Evolutionary conservation across 768 basidiomycete species (phyloP).

Genomic region (Tephrocybe sp.): DNA sequence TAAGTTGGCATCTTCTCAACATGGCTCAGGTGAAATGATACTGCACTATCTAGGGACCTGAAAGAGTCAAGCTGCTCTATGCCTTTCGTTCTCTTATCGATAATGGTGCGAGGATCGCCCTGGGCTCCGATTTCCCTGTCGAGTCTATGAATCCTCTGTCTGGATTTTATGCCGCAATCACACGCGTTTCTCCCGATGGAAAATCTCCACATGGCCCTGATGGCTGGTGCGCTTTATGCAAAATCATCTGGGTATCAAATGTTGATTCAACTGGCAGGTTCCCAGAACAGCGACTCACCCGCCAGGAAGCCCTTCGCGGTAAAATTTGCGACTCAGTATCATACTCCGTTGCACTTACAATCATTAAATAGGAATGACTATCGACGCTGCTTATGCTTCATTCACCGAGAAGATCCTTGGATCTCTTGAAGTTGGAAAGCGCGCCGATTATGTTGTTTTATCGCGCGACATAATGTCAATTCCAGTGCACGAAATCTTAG

Average conservation of each 20-base stretch:
- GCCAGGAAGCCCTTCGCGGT: constrained; percentile 77
- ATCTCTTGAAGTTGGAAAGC: constrained; percentile 74
- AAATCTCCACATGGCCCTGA: constrained; percentile 76
- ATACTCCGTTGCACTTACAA: background rate
- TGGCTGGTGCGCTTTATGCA: constrained; percentile 65
- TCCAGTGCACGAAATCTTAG: constrained; percentile 53
- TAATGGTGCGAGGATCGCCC: constrained; percentile 62
- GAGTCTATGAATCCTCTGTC: constrained; percentile 82
- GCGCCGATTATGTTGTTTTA: constrained; percentile 84
- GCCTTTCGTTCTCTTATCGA: constrained; percentile 77
- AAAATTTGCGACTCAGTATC: background rate
- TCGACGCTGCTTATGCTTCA: constrained; percentile 84
- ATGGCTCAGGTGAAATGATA: constrained; percentile 1
- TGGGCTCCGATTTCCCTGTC: constrained; percentile 91
- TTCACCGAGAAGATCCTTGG: constrained; percentile 74
- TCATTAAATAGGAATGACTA: constrained; percentile 66
- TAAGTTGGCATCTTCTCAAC: constrained; percentile 28
- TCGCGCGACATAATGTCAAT: constrained; percentile 80
- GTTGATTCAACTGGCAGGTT: constrained; percentile 49
- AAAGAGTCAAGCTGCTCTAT: constrained; percentile 82
- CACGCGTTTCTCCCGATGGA: constrained; percentile 67
- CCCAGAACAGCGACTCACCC: constrained; percentile 72
- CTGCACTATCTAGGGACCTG: constrained; percentile 54
- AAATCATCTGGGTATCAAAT: background rate
- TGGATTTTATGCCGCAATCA: constrained; percentile 87